These are phyloP conservation scores for Nitzschia sp. DNA, from an alignment of 108 stramenopile genomes.

Conservation along the genomic window DNA sequence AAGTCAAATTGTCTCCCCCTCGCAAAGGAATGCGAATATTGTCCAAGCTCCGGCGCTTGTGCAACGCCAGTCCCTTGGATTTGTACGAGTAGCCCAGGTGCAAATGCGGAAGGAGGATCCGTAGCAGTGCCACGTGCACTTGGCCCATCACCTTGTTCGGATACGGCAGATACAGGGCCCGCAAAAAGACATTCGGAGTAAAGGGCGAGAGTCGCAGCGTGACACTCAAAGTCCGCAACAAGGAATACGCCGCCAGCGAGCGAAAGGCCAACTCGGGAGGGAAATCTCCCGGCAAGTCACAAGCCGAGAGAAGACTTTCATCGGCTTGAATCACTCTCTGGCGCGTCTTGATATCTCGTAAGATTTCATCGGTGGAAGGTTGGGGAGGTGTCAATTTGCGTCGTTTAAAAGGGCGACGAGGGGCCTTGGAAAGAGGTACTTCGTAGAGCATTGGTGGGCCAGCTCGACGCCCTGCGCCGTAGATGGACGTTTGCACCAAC, in stretches of 20 bases:
- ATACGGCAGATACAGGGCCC: slow-evolving; percentile 62
- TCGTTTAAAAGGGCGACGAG: neutral
- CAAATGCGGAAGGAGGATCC: slow-evolving; percentile 49
- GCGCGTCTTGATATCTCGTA: neutral
- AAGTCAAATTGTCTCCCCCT: slow-evolving; percentile 74
- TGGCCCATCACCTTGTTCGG: slow-evolving; percentile 68
- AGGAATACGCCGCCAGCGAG: slow-evolving; percentile 69
- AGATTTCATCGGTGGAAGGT: neutral
- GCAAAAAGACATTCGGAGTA: slow-evolving; percentile 68
- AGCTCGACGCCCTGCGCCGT: slow-evolving; percentile 15
- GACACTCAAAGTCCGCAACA: slow-evolving; percentile 73
- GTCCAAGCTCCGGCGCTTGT: slow-evolving; percentile 38
- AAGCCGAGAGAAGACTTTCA: slow-evolving; percentile 5
- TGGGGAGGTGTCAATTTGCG: neutral
- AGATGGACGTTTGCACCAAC: slow-evolving; percentile 20
- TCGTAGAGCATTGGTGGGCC: slow-evolving; percentile 33
- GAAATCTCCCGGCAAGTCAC: slow-evolving; percentile 45
- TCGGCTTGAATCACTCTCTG: neutral
- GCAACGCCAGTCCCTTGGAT: slow-evolving; percentile 17
- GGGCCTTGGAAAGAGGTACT: neutral
- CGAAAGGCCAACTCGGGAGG: slow-evolving; percentile 47
- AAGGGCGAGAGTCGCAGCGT: slow-evolving; percentile 75
- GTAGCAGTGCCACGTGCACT: slow-evolving; percentile 69
- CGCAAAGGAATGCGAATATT: slow-evolving; percentile 43
- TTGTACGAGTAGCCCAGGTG: slow-evolving; percentile 64